These are phyloP conservation scores for Acaromyces ingoldii DNA, from an alignment of 1,284 basidiomycete species.

Conservation along the genomic window DNA sequence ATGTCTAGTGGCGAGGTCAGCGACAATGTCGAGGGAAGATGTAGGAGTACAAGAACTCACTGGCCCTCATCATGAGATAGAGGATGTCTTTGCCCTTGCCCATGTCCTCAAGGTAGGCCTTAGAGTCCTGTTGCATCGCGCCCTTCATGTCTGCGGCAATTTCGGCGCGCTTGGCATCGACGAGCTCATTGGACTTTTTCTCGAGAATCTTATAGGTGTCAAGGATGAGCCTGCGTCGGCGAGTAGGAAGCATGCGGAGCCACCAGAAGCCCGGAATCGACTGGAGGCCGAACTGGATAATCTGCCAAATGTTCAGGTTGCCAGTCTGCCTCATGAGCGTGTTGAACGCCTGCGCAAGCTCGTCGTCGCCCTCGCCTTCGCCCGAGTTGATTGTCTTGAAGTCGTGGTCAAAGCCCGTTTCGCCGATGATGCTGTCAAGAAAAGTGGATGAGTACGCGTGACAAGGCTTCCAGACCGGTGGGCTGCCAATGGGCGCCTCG, in stretches of 20 bases:
- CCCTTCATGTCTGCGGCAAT: conserved; percentile 29
- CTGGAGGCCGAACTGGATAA: conserved; percentile 30
- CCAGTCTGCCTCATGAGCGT: conserved; percentile 21
- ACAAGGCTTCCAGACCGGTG: background rate
- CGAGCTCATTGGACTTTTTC: conserved; percentile 23
- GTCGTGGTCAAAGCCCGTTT: conserved; percentile 39
- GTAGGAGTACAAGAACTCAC: too few species aligned
- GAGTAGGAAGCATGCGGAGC: conserved; percentile 34
- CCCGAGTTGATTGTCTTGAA: conserved; percentile 29
- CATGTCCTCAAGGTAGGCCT: conserved; percentile 26
- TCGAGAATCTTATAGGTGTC: conserved; percentile 22
- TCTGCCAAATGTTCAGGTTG: conserved; percentile 16
- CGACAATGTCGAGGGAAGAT: too few species aligned
- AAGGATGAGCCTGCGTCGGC: conserved; percentile 20
- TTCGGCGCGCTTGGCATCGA: conserved; percentile 25
- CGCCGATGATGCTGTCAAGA: conserved; percentile 35
- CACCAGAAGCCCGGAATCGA: conserved; percentile 30
- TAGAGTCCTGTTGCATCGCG: conserved; percentile 4
- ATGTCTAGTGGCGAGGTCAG: too few species aligned
- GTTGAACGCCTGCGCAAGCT: conserved; percentile 22
- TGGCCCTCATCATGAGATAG: conserved; percentile 42
- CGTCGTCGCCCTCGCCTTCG: conserved; percentile 16
- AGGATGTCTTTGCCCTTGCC: conserved; percentile 36
- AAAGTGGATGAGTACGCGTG: background rate
- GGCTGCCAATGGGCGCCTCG: too few species aligned